A percentile compares a stretch with the other conserved stretches of the same genome.
Conservation (phyloP, 179 eudicot species). For the Beta macrorhiza region DNA sequence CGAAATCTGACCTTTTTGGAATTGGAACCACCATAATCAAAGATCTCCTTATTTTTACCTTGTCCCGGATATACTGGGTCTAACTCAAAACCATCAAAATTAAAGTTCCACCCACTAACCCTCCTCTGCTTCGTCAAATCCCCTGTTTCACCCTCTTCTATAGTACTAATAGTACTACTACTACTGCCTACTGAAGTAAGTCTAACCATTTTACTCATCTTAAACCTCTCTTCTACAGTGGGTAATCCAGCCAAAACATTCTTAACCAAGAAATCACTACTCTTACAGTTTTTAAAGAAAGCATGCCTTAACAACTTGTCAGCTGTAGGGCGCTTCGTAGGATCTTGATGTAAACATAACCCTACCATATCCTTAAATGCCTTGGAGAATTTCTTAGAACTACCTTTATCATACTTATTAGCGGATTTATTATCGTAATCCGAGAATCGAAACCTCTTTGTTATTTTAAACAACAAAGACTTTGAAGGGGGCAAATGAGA, state of each 20-base stretch:
- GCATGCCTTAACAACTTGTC: constrained; percentile 67
- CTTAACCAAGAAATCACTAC: constrained; percentile 54
- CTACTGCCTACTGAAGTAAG: constrained; percentile 27
- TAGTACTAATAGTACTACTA: constrained; percentile 14
- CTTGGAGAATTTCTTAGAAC: constrained; percentile 48
- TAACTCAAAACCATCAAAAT: constrained; percentile 60
- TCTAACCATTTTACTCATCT: constrained; percentile 31
- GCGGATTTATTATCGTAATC: constrained; percentile 42
- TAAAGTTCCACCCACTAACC: constrained; percentile 88
- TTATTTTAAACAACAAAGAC: constrained; percentile 64
- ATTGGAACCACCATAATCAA: not conserved
- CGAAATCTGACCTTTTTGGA: constrained; percentile 35
- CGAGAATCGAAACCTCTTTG: constrained; percentile 54
- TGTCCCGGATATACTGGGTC: constrained; percentile 55
- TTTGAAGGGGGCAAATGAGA: constrained; percentile 70
- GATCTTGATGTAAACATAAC: constrained; percentile 66
- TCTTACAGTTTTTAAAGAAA: constrained; percentile 56
- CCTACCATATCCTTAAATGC: constrained; percentile 71
- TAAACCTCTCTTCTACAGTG: constrained; percentile 62
- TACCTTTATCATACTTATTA: not conserved
- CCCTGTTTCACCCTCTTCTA: constrained; percentile 23
- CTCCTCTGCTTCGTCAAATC: constrained; percentile 51
- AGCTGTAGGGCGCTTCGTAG: constrained; percentile 63
- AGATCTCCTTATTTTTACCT: not conserved
- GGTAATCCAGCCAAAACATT: constrained; percentile 58